Conservation (phyloP, 768 basidiomycete species). For the Podaxis mareebaensis region DNA sequence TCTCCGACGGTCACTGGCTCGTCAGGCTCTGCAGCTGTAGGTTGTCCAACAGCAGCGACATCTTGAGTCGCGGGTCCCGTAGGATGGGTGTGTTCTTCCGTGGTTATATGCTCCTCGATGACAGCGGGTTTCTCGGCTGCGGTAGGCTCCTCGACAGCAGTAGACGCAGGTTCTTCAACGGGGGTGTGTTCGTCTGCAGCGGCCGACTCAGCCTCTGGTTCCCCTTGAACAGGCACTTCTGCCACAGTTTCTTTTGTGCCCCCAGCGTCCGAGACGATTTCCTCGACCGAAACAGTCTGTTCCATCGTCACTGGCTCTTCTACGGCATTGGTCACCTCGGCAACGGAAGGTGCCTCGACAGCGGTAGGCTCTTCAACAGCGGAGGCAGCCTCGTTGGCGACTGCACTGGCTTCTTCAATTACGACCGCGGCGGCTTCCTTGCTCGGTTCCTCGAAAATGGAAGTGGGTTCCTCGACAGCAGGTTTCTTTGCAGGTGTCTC, state of each 20-base stretch:
- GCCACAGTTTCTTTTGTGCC: no score
- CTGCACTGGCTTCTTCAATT: not conserved
- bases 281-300: no score
- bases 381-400: no score
- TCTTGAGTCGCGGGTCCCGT: no score
- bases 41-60: not conserved
- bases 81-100: not conserved
- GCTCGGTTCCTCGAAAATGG: slow-evolving; percentile 7
- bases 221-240: no score
- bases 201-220: no score
- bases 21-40: not conserved
- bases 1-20: no score
- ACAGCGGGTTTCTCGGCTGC: not conserved
- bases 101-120: not conserved
- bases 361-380: not conserved
- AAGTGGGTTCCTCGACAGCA: slow-evolving; percentile 11
- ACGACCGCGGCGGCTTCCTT: slow-evolving; percentile 2
- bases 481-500: slow-evolving; percentile 4
- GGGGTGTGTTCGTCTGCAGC: no score
- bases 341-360: slow-evolving; percentile 11
- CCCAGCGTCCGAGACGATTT: no score
- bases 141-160: not conserved
- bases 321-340: not conserved
- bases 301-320: no score
- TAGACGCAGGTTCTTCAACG: not conserved